A percentile compares a stretch with the other conserved stretches of the same genome.
phyloP scores from a whole-genome alignment of 306 rosid genomes.

The Acacia acuminata region DNA sequence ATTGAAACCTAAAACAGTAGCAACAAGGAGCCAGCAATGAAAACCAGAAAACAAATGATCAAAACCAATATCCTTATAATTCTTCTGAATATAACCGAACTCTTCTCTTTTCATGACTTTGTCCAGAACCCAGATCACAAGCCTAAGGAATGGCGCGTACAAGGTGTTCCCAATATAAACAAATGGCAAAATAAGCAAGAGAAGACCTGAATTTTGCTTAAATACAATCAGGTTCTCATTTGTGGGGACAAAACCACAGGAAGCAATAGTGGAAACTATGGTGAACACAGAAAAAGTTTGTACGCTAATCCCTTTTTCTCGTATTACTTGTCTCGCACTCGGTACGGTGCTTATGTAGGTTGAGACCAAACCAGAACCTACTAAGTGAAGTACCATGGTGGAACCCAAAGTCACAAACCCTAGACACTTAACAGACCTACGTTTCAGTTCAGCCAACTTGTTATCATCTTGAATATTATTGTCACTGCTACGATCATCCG shows the following conservation, averaged over 20 bases:
- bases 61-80: conserved; percentile 43
- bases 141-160: conserved; percentile 53
- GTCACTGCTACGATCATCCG: background rate
- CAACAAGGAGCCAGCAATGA: conserved; percentile 40
- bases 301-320: conserved; percentile 38
- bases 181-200: conserved; percentile 45
- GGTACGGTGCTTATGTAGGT: conserved; percentile 14
- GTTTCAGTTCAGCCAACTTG: background rate
- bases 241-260: conserved; percentile 72
- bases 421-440: conserved; percentile 26
- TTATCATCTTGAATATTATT: background rate
- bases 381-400: conserved; percentile 14
- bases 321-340: conserved; percentile 38
- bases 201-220: conserved; percentile 72
- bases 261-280: conserved; percentile 63
- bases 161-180: conserved; percentile 62
- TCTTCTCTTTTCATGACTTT: conserved; percentile 48
- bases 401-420: conserved; percentile 39
- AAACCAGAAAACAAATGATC: conserved; percentile 46
- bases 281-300: conserved; percentile 60
- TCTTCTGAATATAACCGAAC: conserved; percentile 42
- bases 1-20: conserved; percentile 47
- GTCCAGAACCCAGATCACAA: conserved; percentile 41
- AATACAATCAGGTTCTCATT: conserved; percentile 81
- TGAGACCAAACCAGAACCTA: conserved; percentile 39